Conservation (phyloP, 108 stramenopile species). For the Schizochytrium sp. region DNA sequence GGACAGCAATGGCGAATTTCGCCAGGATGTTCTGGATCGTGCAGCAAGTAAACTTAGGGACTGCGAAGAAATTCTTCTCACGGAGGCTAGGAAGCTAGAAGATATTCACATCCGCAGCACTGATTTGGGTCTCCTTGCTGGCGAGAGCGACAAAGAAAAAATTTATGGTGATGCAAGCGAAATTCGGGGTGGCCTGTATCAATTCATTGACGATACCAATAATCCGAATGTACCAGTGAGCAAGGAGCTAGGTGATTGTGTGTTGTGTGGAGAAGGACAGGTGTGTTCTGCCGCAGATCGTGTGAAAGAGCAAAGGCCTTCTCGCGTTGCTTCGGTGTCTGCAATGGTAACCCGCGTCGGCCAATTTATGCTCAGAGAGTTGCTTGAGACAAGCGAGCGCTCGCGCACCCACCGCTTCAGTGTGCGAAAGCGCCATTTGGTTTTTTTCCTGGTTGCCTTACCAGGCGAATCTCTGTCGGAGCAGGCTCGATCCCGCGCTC, state of each 20-base stretch:
- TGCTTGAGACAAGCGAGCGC: conserved; percentile 18
- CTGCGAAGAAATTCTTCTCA: no score
- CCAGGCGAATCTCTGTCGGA: conserved; percentile 18
- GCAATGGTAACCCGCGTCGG: conserved; percentile 29
- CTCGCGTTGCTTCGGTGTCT: conserved; percentile 1
- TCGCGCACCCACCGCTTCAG: conserved; percentile 50
- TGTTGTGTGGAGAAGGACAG: not conserved
- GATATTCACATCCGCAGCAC: not conserved
- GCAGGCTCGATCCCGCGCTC: conserved; percentile 33
- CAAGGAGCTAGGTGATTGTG: not conserved
- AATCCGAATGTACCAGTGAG: conserved; percentile 51
- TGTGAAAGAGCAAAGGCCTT: not conserved
- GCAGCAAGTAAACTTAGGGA: no score
- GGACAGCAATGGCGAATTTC: not conserved
- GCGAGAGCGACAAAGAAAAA: conserved; percentile 47
- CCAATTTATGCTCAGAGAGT: conserved; percentile 44
- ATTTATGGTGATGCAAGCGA: conserved; percentile 57
- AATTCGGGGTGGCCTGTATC: conserved; percentile 45
- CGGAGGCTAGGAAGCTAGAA: not conserved
- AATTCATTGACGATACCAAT: conserved; percentile 51
- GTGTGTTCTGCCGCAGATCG: not conserved
- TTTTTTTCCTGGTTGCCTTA: conserved; percentile 17
- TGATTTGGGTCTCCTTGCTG: conserved; percentile 6
- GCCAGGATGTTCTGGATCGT: not conserved
- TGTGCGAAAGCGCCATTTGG: conserved; percentile 23